Evolutionary conservation across 106 monocot genomes (phyloP).

Genomic region (Dendrobium officinale): DNA sequence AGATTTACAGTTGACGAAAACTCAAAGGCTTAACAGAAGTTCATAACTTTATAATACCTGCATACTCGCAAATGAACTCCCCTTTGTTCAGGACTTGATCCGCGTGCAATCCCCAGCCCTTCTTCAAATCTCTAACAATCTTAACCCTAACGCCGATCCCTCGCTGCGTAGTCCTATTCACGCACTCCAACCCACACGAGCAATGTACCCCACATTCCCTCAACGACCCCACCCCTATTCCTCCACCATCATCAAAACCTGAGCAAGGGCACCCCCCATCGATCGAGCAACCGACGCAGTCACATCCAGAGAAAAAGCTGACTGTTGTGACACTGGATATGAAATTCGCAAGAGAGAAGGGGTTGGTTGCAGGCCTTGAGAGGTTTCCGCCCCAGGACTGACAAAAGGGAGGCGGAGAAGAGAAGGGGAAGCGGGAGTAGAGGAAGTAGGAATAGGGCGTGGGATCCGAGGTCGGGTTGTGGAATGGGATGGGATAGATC

Average conservation of each 20-base stretch:
- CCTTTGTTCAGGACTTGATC: slow-evolving; percentile 29
- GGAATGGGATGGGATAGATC: slow-evolving; percentile 48
- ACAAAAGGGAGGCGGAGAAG: slow-evolving; percentile 13
- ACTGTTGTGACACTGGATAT: not conserved
- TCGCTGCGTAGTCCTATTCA: slow-evolving; percentile 41
- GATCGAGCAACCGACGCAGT: slow-evolving; percentile 14
- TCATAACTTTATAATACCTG: slow-evolving; percentile 26
- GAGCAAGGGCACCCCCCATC: slow-evolving; percentile 19
- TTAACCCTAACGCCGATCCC: slow-evolving; percentile 34
- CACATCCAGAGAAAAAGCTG: slow-evolving; percentile 27
- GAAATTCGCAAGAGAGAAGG: slow-evolving; percentile 11
- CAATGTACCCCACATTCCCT: slow-evolving; percentile 50
- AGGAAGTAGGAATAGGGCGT: slow-evolving; percentile 10
- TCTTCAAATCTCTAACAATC: slow-evolving; percentile 36
- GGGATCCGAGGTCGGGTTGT: slow-evolving; percentile 16
- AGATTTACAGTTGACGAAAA: not conserved
- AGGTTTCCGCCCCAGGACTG: slow-evolving; percentile 35
- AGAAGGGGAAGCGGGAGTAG: slow-evolving; percentile 43
- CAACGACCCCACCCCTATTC: slow-evolving; percentile 12
- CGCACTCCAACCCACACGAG: slow-evolving; percentile 32
- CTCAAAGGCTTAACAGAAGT: not conserved
- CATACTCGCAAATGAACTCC: slow-evolving; percentile 61
- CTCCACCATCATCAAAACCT: not conserved
- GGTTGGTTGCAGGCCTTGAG: not conserved
- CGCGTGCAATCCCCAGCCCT: slow-evolving; percentile 66